Conservation (phyloP, 1,284 basidiomycete species). For the Ustilago xerochloae region DNA sequence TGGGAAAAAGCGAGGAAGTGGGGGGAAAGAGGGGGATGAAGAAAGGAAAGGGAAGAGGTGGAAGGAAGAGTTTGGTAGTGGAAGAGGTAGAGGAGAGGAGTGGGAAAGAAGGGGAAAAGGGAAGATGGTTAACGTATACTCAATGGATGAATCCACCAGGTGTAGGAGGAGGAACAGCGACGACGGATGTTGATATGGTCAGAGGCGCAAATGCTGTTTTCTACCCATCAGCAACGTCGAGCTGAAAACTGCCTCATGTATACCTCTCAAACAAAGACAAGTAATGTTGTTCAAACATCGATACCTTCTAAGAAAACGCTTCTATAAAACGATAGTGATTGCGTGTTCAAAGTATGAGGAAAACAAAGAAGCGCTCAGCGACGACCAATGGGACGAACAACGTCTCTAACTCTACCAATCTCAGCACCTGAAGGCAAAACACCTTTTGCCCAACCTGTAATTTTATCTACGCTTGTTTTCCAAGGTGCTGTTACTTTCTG, state of each 20-base stretch:
- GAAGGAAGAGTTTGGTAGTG: neutral
- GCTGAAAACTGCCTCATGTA: neutral
- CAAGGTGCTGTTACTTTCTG: neutral
- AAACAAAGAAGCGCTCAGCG: neutral
- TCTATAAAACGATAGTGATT: too few species aligned
- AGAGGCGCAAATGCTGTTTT: conserved; percentile 20
- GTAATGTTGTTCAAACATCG: too few species aligned
- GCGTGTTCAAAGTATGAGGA: too few species aligned
- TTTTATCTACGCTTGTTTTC: neutral
- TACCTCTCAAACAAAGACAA: neutral
- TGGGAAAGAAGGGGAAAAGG: neutral
- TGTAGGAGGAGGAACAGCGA: neutral
- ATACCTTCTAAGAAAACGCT: too few species aligned
- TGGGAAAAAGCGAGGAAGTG: neutral
- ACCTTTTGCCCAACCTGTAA: neutral
- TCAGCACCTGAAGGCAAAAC: neutral
- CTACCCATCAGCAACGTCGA: conserved; percentile 7
- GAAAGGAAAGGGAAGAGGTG: neutral
- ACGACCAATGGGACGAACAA: neutral
- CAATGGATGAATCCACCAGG: conserved; percentile 17
- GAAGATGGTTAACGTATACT: conserved; percentile 31
- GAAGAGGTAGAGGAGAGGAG: neutral
- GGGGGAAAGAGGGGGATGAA: conserved; percentile 5
- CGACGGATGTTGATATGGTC: conserved; percentile 6
- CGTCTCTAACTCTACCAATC: neutral